These are phyloP conservation scores for Petunia secreta DNA, from an alignment of 257 asterid species.

Conservation along the genomic window DNA sequence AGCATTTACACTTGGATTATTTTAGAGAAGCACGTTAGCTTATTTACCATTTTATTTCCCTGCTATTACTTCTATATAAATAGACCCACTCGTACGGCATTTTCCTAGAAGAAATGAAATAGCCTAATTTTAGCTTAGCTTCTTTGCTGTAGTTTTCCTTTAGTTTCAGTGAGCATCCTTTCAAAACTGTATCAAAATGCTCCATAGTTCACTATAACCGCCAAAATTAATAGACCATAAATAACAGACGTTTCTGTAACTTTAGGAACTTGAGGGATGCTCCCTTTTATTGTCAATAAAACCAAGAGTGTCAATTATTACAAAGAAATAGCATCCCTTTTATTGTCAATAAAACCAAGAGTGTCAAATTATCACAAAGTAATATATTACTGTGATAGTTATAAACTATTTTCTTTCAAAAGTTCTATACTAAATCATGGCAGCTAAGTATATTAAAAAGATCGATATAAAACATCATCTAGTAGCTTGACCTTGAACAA, in stretches of 20 bases:
- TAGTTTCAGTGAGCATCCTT: too few relatives aligned
- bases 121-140: too few relatives aligned
- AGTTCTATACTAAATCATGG: neutral
- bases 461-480: neutral
- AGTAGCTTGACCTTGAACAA: neutral
- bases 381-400: neutral
- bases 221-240: neutral
- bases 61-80: too few relatives aligned
- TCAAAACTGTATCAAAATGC: too few relatives aligned
- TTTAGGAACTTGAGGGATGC: neutral
- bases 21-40: too few relatives aligned
- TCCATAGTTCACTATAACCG: neutral
- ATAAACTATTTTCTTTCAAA: neutral
- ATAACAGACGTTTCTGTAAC: neutral
- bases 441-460: neutral
- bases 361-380: neutral
- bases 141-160: too few relatives aligned
- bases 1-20: too few relatives aligned
- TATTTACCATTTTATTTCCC: too few relatives aligned
- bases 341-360: neutral
- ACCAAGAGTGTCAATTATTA: neutral
- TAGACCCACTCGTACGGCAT: too few relatives aligned
- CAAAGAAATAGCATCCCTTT: neutral
- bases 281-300: neutral
- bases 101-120: too few relatives aligned